These are phyloP conservation scores for Diaporthe batatas DNA, from an alignment of 2,329 filamentous ascomycete genomes.

Conservation along the genomic window DNA sequence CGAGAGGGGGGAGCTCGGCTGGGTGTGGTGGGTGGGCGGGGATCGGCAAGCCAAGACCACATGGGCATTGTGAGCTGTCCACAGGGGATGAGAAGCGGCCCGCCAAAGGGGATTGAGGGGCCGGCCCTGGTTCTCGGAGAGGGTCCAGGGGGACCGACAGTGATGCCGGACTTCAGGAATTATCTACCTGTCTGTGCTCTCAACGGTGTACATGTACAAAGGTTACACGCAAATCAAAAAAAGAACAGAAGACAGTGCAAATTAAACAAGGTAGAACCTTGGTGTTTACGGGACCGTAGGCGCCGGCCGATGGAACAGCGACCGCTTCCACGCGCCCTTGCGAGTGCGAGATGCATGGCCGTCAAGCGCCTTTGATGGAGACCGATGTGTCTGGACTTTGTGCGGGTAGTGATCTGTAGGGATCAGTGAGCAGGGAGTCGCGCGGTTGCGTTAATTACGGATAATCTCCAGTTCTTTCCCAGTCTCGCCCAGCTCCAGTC, in stretches of 20 bases:
- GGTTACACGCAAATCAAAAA: not conserved
- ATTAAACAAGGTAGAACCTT: not conserved
- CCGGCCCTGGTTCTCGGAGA: slow-evolving; percentile 6
- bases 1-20: not conserved
- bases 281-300: not conserved
- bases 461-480: slow-evolving; percentile 3
- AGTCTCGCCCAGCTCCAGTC: not conserved
- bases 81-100: slow-evolving; percentile 28
- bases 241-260: not conserved
- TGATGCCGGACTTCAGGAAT: not conserved
- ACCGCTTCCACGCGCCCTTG: not conserved
- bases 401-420: slow-evolving; percentile 1
- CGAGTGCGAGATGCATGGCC: not conserved
- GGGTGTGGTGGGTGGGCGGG: not conserved
- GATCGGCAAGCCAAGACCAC: slow-evolving; percentile 26
- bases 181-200: not conserved
- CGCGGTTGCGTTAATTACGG: slow-evolving; percentile 24
- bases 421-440: not conserved
- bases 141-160: not conserved
- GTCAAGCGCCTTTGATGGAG: slow-evolving; percentile 15
- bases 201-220: not conserved
- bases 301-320: slow-evolving; percentile 8
- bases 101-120: slow-evolving; percentile 20
- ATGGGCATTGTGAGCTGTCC: slow-evolving; percentile 7
- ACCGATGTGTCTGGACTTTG: slow-evolving; percentile 13